Base-by-base conservation (phyloP, 768 basidiomycete species). In the Lactarius sp. region DNA sequence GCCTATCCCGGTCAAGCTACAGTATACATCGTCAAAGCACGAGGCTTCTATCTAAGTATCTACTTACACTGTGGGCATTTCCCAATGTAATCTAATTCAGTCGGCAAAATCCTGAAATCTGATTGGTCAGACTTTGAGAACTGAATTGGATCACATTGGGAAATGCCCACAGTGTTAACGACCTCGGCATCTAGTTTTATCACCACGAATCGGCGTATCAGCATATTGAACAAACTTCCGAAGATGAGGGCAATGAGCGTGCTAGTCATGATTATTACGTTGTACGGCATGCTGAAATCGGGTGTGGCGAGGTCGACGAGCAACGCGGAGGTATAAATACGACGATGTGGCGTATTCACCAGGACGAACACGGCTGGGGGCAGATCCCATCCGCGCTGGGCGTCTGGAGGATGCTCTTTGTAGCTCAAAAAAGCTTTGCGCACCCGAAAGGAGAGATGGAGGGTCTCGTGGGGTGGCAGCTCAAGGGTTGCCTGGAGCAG, bases 261-360 rank as follows among this genome's bases (percentile, higher is more conserved):
- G 71, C 89, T 92, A 62, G 84, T 94, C 79, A 98, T 89, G 70
- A 98, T 98, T 75, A 98, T 98, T 52, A 98, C 96, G 76, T 98
- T 99, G 78, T 98, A 98, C 1, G 97, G 97, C 97, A 98, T 98
- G 74, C 92, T 94, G 73, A 98, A 98, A 74, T 98, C 97, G 0
- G 96, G 97, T 41, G 93, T 94, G n/a, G 96, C 89, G n/a, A 97
- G 82, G 73, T 95, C 93, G 51, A 95, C 84, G 42, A 98, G 84
- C 31, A 96, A 80, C 9, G 87, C 81, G 0, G 84, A 79, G 2
- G 92, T 94, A 74, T 96, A 96, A 52, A 97, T 81, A 51, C 87
- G 72, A 52, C 73, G 58, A 31, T 68, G 52, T 56, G 66, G 67
- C 14, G 57, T 51, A 34, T 54, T 61, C 9, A 52, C 42, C n/a